Evolutionary conservation across 352 stramenopile genomes (phyloP).

Genomic region (Phytophthora cryptogea): DNA sequence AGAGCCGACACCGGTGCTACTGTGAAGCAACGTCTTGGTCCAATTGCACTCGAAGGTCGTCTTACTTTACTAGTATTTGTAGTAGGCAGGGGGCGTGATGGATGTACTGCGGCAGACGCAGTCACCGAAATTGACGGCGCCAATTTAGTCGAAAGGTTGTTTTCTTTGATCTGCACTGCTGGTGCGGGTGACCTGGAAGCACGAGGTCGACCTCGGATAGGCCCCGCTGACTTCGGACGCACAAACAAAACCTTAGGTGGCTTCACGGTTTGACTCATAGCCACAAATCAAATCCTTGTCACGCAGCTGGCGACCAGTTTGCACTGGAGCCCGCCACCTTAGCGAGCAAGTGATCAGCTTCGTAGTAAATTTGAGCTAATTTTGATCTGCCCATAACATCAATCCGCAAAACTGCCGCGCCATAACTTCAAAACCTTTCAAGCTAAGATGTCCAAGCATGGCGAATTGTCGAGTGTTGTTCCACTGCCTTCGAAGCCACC

Average conservation of each 20-base stretch:
- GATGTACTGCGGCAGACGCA: conserved; percentile 9
- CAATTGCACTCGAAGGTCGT: conserved; percentile 26
- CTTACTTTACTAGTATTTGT: conserved; percentile 5
- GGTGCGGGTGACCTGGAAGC: neutral
- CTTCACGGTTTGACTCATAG: conserved; percentile 23
- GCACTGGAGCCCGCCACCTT: neutral
- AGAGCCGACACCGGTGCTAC: neutral
- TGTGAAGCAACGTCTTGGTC: conserved; percentile 14
- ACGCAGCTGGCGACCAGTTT: neutral
- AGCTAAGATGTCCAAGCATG: conserved; percentile 26
- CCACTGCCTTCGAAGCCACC: conserved; percentile 26
- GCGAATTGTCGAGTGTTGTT: neutral
- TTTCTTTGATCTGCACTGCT: conserved; percentile 1
- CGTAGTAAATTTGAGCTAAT: conserved; percentile 2
- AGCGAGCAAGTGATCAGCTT: neutral
- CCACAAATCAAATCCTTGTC: neutral
- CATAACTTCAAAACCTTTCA: neutral
- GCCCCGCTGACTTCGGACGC: conserved; percentile 30
- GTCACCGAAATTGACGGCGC: conserved; percentile 8
- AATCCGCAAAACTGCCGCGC: conserved; percentile 2
- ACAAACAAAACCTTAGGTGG: conserved; percentile 35
- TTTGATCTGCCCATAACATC: neutral
- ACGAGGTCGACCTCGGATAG: conserved; percentile 4
- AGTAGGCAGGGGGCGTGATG: conserved; percentile 6
- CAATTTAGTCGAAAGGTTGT: neutral